phyloP scores from a whole-genome alignment of 352 stramenopile genomes.

The Phytophthora multivora region DNA sequence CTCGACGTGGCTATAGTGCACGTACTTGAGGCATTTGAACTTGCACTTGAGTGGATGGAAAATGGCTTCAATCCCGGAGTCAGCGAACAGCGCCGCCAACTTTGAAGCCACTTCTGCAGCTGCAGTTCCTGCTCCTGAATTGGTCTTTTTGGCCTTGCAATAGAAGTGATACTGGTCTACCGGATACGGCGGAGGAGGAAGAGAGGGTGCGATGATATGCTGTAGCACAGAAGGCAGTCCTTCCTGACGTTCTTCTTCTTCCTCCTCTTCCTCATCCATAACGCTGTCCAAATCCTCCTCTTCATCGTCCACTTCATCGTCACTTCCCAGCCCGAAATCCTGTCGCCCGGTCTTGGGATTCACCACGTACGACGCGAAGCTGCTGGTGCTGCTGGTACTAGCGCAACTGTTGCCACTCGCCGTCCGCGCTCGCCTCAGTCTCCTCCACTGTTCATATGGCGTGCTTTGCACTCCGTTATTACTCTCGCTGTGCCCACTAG shows the following conservation, averaged over 20 bases:
- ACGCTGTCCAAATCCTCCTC: conserved; percentile 23
- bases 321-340: conserved; percentile 49
- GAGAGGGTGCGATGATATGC: conserved; percentile 52
- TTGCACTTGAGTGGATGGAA: conserved; percentile 82
- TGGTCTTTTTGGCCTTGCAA: conserved; percentile 37
- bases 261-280: conserved; percentile 23
- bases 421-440: conserved; percentile 53
- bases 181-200: conserved; percentile 72
- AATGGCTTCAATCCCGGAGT: conserved; percentile 69
- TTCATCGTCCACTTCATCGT: conserved; percentile 31
- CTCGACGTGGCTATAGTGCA: conserved; percentile 85
- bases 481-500: conserved; percentile 15
- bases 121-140: conserved; percentile 27
- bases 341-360: conserved; percentile 42
- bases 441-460: conserved; percentile 43
- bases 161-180: conserved; percentile 88
- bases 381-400: conserved; percentile 63
- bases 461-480: conserved; percentile 13
- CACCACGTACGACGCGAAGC: conserved; percentile 56
- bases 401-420: conserved; percentile 70
- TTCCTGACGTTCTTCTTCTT: conserved; percentile 15
- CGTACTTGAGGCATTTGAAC: conserved; percentile 88
- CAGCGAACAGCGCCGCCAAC: conserved; percentile 43
- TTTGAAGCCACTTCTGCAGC: conserved; percentile 56
- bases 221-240: conserved; percentile 35